Base-by-base conservation (phyloP, 2,329 filamentous ascomycete species). In the Helicocarpus griseus region DNA sequence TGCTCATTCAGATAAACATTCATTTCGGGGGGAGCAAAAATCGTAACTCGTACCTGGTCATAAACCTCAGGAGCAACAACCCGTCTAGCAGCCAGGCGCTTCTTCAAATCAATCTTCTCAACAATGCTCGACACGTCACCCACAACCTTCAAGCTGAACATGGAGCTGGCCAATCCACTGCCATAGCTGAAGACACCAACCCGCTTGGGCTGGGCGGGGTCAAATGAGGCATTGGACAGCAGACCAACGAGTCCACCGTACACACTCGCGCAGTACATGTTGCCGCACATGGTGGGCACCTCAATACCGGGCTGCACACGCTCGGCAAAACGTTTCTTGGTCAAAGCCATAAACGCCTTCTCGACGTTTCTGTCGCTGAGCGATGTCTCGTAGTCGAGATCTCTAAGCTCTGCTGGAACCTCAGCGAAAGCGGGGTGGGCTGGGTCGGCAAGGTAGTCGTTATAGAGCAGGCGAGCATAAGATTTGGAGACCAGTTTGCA, bases 401-500 rank as follows among this genome's bases (percentile, higher is more conserved):
- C 85, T 57, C 83, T 81, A 55, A 91, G 73, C 70, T 90, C 87
- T 39, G 83, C 77, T 49, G 87, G 79, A 35, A 91, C 85, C 58
- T 89, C 85, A 54, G 80, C 79, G 64, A 91, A 93, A 51, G 76
- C 76, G 44, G 83, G 71, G 69, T 78, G 75, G 56, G 81, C 76
- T 45, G 86, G 81, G 69, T 89, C 78, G 68, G 75, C 73, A 33
- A 91, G 77, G 76, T 85, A 93, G 73, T 93, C 87, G 68, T 91
- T 88, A 79, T 93, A 93, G 53, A 91, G 76, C 58, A 93, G 77
- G 59, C 87, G 85, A 54, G 81, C 87, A 66, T 89, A 93, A 17
- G 86, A 89, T 76, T 93, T 93, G 66, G 86, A 77, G 55, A 93
- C 87, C 53, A 89, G 78, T 77, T 93, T 93, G 84, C 87, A 93